Percentiles rank a stretch among this genome's conserved stretches.
These are phyloP conservation scores for Pseudocercospora fuligena DNA, from an alignment of 2,329 filamentous ascomycete genomes.

Conservation along the genomic window DNA sequence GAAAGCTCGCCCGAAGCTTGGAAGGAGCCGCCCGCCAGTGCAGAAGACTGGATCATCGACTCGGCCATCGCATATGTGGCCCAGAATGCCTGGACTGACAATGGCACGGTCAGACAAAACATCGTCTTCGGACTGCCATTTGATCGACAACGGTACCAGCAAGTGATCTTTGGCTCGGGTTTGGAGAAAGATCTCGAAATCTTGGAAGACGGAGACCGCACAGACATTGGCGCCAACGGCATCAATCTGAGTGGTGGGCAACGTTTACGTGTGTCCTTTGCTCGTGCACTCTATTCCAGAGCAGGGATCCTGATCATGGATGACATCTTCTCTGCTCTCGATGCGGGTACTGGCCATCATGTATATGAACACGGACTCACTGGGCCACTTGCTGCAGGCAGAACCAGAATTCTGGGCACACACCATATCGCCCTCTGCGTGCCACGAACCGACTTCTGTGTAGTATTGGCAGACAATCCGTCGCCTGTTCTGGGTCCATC, in stretches of 20 bases:
- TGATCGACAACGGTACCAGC: not conserved
- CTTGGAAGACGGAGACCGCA: conserved; percentile 79
- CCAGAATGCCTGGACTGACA: not conserved
- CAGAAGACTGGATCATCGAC: not conserved
- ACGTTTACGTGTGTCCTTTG: conserved; percentile 89
- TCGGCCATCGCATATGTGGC: not conserved
- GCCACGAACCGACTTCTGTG: too few relatives aligned
- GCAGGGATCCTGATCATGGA: conserved; percentile 63
- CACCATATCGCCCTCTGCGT: conserved; percentile 65
- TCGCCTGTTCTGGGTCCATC: not conserved
- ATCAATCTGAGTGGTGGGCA: conserved; percentile 91
- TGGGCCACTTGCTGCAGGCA: conserved; percentile 76
- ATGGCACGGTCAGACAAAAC: not conserved
- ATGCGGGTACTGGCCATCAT: conserved; percentile 62
- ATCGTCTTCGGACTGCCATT: not conserved
- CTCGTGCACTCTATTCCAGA: conserved; percentile 69
- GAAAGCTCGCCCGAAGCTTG: not conserved
- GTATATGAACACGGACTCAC: conserved; percentile 90
- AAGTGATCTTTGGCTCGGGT: conserved; percentile 67
- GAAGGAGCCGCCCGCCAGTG: not conserved
- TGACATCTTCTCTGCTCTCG: conserved; percentile 59
- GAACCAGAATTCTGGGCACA: conserved; percentile 84
- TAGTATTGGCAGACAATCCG: not conserved
- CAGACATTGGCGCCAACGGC: conserved; percentile 89
- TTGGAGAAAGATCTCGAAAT: conserved; percentile 81